Conservation (phyloP, 2,329 filamentous ascomycete species). For the Harringtonia lauricola region DNA sequence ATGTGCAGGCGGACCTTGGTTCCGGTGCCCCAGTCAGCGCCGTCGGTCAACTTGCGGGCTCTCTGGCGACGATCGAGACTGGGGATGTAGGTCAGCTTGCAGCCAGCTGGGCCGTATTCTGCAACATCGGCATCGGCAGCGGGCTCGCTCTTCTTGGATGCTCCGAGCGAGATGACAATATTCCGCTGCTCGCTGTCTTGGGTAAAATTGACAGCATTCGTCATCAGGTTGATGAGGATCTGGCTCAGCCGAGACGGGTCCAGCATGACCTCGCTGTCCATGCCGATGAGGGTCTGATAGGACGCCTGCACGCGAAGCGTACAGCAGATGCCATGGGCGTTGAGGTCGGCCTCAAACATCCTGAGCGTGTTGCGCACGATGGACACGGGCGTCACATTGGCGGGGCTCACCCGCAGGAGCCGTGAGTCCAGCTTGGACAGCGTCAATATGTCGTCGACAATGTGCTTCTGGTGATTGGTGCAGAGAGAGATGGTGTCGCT, state of each 20-base stretch:
- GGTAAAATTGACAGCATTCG: constrained; percentile 55
- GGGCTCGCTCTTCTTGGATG: constrained; percentile 29
- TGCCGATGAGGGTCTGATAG: constrained; percentile 44
- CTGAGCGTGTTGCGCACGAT: constrained; percentile 57
- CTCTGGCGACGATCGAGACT: constrained; percentile 20
- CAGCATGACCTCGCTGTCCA: constrained; percentile 58
- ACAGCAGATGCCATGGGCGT: constrained; percentile 60
- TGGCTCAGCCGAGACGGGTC: constrained; percentile 66
- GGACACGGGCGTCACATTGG: constrained; percentile 53
- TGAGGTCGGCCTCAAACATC: constrained; percentile 69
- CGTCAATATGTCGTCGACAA: constrained; percentile 62
- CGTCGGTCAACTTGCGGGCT: constrained; percentile 31
- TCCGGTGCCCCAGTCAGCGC: constrained; percentile 59
- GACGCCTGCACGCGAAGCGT: constrained; percentile 58
- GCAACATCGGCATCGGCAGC: neutral
- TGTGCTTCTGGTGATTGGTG: constrained; percentile 68
- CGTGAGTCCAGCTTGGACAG: constrained; percentile 67
- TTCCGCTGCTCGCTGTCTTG: constrained; percentile 45
- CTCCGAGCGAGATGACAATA: constrained; percentile 56
- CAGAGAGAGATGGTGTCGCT: constrained; percentile 75
- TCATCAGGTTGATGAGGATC: constrained; percentile 66
- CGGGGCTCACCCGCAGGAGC: constrained; percentile 60
- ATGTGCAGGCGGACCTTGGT: constrained; percentile 64
- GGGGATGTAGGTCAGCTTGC: constrained; percentile 39
- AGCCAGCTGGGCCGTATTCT: neutral